Evolutionary conservation across 352 stramenopile genomes (phyloP).

Genomic region (Plasmopara viticola): DNA sequence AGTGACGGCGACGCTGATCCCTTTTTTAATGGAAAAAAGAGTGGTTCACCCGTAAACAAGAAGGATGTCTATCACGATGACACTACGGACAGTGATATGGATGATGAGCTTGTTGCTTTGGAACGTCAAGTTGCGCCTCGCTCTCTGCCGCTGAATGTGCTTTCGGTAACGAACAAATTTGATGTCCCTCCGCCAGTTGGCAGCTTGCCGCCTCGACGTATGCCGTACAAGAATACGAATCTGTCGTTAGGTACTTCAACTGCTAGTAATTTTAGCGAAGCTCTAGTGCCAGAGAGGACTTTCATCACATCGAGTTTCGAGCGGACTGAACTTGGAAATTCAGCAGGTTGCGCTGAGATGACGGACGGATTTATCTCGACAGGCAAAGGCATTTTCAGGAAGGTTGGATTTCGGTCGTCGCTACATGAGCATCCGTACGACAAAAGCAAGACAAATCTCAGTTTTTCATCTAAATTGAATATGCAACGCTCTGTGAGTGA

Average conservation of each 20-base stretch:
- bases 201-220: conserved; percentile 23
- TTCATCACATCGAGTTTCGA: conserved; percentile 40
- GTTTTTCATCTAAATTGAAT: conserved; percentile 23
- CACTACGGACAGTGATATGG: conserved; percentile 23
- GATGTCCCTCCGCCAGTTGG: conserved; percentile 24
- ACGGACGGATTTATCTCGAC: conserved; percentile 83
- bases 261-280: conserved; percentile 38
- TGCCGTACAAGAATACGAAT: conserved; percentile 31
- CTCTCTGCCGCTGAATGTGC: conserved; percentile 17
- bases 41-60: conserved; percentile 20
- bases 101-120: conserved; percentile 20
- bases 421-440: conserved; percentile 30
- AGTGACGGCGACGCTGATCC: conserved; percentile 75
- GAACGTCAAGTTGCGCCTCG: conserved; percentile 14
- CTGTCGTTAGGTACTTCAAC: conserved; percentile 51
- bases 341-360: conserved; percentile 43
- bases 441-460: conserved; percentile 29
- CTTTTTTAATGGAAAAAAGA: conserved; percentile 45
- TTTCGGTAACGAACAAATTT: conserved; percentile 34
- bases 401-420: conserved; percentile 58
- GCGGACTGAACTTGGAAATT: conserved; percentile 42
- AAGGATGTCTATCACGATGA: conserved; percentile 28
- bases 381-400: conserved; percentile 82
- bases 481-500: conserved; percentile 31
- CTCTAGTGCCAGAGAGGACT: conserved; percentile 30